These are phyloP conservation scores for Colletotrichum zoysiae DNA, from an alignment of 2,329 filamentous ascomycete species.

Conservation along the genomic window DNA sequence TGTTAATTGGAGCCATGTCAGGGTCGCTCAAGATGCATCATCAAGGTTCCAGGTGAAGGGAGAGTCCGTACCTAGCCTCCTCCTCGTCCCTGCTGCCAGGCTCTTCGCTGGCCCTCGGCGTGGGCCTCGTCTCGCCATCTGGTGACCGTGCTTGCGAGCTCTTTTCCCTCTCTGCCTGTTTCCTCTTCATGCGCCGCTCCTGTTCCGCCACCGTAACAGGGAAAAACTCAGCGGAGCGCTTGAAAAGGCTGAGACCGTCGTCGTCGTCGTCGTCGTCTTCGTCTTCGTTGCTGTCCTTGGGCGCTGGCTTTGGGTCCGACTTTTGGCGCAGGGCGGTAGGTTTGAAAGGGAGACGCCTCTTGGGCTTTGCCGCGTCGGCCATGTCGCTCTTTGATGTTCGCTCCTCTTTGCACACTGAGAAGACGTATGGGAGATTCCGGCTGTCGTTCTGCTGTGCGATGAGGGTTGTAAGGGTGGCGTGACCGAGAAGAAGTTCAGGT, in stretches of 20 bases:
- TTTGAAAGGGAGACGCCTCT: conserved; percentile 63
- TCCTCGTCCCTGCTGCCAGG: conserved; percentile 42
- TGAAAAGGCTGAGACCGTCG: conserved; percentile 62
- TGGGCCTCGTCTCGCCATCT: neutral
- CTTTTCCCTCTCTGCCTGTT: conserved; percentile 36
- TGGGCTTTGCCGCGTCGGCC: conserved; percentile 43
- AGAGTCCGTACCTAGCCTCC: conserved; percentile 15
- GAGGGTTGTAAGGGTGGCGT: conserved; percentile 8
- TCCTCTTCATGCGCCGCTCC: conserved; percentile 45
- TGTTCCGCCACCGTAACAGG: conserved; percentile 58
- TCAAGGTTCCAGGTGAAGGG: neutral
- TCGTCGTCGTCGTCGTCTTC: conserved; percentile 50
- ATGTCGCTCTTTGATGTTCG: neutral
- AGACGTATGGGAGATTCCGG: neutral
- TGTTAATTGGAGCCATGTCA: conserved; percentile 42
- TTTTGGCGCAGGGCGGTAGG: conserved; percentile 58
- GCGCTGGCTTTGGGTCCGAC: conserved; percentile 46
- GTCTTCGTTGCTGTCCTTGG: conserved; percentile 36
- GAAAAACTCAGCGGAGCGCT: conserved; percentile 63
- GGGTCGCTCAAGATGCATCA: conserved; percentile 6
- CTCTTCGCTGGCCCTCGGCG: conserved; percentile 18
- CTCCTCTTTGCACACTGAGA: neutral
- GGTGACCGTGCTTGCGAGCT: conserved; percentile 30
- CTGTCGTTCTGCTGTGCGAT: conserved; percentile 7
- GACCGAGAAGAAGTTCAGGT: neutral